These are phyloP conservation scores for Amanita brunnescens DNA, from an alignment of 768 basidiomycete genomes.

Conservation along the genomic window DNA sequence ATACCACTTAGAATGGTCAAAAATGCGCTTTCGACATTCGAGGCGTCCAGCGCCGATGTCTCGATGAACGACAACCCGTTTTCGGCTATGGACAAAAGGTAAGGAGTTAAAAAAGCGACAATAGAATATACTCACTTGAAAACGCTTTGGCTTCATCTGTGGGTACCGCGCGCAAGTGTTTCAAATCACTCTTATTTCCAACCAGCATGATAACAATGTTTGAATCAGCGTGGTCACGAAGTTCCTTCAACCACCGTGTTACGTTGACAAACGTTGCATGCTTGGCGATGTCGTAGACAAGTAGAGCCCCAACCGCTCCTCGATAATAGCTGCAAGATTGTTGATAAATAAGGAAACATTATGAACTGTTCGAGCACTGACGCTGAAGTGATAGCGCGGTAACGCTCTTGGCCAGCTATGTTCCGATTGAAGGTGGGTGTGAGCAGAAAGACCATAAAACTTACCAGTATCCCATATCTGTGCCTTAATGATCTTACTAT, in stretches of 20 bases:
- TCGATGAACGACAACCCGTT: constrained; percentile 94
- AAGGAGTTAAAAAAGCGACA: background rate
- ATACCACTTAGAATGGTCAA: constrained; percentile 89
- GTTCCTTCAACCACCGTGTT: constrained; percentile 93
- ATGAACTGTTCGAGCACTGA: constrained; percentile 27
- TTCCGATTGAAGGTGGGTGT: background rate
- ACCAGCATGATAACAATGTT: constrained; percentile 96
- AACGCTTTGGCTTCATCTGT: constrained; percentile 96
- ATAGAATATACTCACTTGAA: constrained; percentile 48
- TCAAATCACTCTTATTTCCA: constrained; percentile 99
- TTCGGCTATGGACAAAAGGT: constrained; percentile 47
- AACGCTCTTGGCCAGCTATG: constrained; percentile 91
- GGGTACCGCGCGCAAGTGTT: constrained; percentile 91
- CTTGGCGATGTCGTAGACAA: constrained; percentile 93
- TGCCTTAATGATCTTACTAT: constrained; percentile 94
- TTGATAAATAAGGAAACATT: background rate
- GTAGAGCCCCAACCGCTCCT: constrained; percentile 86
- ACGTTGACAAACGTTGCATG: constrained; percentile 93
- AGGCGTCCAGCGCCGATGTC: constrained; percentile 99
- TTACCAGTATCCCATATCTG: constrained; percentile 99
- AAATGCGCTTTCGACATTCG: constrained; percentile 96
- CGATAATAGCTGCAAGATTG: constrained; percentile 75
- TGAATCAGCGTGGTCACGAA: constrained; percentile 89
- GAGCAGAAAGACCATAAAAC: constrained; percentile 15
- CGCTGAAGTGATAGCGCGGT: constrained; percentile 97